phyloP scores from a whole-genome alignment of 345 rosid species.

The Eucalyptus pauciflora region DNA sequence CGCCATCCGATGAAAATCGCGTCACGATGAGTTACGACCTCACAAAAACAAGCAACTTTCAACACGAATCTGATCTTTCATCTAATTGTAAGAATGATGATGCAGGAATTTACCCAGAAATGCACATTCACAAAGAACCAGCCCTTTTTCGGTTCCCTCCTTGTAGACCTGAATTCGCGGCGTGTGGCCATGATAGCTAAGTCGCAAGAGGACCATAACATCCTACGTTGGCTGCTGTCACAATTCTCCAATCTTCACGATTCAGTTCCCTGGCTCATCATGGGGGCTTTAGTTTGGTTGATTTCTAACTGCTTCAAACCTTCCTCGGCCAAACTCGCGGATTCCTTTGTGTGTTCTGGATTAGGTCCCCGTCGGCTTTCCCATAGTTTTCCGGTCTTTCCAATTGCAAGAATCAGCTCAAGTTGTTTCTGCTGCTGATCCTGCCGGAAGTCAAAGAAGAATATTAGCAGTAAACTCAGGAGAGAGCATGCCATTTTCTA shows the following conservation, averaged over 20 bases:
- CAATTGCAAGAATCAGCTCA: constrained; percentile 71
- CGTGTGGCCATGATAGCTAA: not conserved
- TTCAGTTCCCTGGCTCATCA: not conserved
- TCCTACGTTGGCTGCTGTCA: not conserved
- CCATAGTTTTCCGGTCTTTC: constrained; percentile 47
- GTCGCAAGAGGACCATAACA: not conserved
- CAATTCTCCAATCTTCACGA: not conserved
- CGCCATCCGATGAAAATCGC: not conserved
- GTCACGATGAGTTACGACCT: not conserved
- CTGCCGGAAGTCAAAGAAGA: constrained; percentile 24
- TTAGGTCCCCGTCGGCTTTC: constrained; percentile 22
- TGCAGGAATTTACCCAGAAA: not conserved
- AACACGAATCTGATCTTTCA: not conserved
- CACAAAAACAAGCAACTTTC: not conserved
- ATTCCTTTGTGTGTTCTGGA: constrained; percentile 14
- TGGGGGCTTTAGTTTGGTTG: not conserved
- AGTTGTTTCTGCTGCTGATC: constrained; percentile 91
- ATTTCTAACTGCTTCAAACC: constrained; percentile 14
- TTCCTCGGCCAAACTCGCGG: constrained; percentile 6
- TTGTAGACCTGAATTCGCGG: not conserved
- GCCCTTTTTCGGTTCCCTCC: not conserved
- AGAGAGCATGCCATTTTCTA: not conserved
- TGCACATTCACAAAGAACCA: not conserved
- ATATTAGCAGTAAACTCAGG: not conserved
- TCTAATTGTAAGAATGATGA: not conserved